Evolutionary conservation across 768 basidiomycete genomes (phyloP).

Genomic region (Lentinula raphanica): DNA sequence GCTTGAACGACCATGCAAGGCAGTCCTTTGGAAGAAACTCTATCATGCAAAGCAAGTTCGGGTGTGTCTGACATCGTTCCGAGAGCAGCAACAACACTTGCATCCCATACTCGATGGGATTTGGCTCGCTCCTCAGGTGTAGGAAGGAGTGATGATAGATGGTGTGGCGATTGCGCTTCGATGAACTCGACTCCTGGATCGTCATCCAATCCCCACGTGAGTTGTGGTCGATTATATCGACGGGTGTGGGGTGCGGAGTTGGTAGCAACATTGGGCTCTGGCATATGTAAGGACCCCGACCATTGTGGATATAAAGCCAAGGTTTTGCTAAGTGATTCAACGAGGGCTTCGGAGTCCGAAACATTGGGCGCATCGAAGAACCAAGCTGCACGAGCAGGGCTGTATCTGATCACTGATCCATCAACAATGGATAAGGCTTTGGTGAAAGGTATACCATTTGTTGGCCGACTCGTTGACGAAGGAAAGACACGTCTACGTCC

Average conservation of each 20-base stretch:
- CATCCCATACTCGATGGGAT: slow-evolving; percentile 10
- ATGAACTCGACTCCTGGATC: slow-evolving; percentile 29
- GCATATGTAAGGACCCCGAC: slow-evolving; percentile 24
- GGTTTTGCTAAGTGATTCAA: slow-evolving; percentile 12
- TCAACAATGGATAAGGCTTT: slow-evolving; percentile 26
- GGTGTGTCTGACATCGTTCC: slow-evolving; percentile 17
- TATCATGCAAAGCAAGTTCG: slow-evolving; percentile 19
- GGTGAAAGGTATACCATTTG: neutral
- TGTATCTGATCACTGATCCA: slow-evolving; percentile 20
- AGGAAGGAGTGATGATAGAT: slow-evolving; percentile 11
- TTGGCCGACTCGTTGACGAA: neutral
- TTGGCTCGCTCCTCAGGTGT: slow-evolving; percentile 4
- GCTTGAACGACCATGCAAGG: slow-evolving; percentile 30
- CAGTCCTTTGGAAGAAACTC: slow-evolving; percentile 15
- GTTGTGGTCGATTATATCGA: slow-evolving; percentile 22
- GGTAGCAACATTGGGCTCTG: slow-evolving; percentile 6
- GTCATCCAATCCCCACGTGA: slow-evolving; percentile 17
- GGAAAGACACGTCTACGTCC: neutral
- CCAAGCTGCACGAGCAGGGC: slow-evolving; percentile 23
- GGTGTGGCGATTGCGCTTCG: slow-evolving; percentile 14
- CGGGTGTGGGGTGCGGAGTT: slow-evolving; percentile 14
- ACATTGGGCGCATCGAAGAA: slow-evolving; percentile 15
- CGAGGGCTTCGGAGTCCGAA: slow-evolving; percentile 7
- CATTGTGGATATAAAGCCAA: slow-evolving; percentile 27
- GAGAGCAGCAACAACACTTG: slow-evolving; percentile 4